These are phyloP conservation scores for Yarrowia sp. DNA, from an alignment of 805 yeast species.

Conservation along the genomic window DNA sequence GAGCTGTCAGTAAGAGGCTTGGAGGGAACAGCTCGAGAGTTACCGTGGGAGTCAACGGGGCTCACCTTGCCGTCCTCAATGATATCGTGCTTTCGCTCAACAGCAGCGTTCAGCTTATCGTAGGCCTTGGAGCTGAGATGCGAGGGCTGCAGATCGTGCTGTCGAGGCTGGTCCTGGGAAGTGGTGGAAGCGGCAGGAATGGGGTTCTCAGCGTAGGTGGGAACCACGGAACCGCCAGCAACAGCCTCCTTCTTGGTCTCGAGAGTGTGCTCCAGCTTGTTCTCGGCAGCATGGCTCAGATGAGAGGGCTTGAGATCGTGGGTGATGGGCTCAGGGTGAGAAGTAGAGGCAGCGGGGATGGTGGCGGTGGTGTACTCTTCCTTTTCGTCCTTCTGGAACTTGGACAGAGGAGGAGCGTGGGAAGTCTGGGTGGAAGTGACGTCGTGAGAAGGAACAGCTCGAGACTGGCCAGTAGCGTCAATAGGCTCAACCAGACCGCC, in stretches of 20 bases:
- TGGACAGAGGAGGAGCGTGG: slow-evolving; percentile 2
- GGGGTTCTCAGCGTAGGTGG: slow-evolving; percentile 14
- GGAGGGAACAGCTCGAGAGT: slow-evolving; percentile 11
- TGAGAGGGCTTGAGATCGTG: slow-evolving; percentile 22
- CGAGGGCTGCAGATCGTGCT: slow-evolving; percentile 20
- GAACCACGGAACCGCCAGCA: slow-evolving; percentile 2
- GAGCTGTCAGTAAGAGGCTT: neutral
- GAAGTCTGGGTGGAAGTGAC: neutral
- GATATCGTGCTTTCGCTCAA: slow-evolving; percentile 15
- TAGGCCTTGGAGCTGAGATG: slow-evolving; percentile 6
- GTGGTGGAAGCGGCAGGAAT: slow-evolving; percentile 17
- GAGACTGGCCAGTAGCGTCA: slow-evolving; percentile 20
- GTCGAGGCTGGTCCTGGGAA: slow-evolving; percentile 4
- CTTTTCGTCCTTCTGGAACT: slow-evolving; percentile 15
- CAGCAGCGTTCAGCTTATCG: neutral
- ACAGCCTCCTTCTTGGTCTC: slow-evolving; percentile 31
- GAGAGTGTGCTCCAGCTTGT: slow-evolving; percentile 11
- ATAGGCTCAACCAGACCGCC: slow-evolving; percentile 20
- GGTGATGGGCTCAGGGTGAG: slow-evolving; percentile 6
- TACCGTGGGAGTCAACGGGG: neutral
- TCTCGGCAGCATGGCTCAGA: slow-evolving; percentile 3
- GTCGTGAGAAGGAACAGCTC: slow-evolving; percentile 11
- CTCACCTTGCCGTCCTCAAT: slow-evolving; percentile 12
- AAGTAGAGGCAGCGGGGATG: slow-evolving; percentile 6
- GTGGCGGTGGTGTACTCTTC: slow-evolving; percentile 3